Conservation (phyloP, 805 yeast genomes). For the Suhomyces pyralidae region DNA sequence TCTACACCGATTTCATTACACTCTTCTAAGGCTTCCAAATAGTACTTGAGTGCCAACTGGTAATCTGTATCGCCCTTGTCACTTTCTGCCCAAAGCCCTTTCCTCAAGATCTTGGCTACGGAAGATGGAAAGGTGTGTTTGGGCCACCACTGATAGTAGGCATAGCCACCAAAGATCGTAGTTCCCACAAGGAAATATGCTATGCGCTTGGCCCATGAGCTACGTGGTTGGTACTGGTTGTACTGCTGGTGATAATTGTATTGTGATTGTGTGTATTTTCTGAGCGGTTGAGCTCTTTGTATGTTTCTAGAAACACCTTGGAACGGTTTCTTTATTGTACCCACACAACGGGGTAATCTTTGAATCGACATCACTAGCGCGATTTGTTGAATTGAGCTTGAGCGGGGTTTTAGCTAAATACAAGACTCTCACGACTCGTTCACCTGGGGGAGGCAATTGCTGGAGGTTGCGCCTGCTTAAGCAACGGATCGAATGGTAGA, state of each 20-base stretch:
- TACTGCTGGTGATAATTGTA: constrained; percentile 17
- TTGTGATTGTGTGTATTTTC: constrained; percentile 2
- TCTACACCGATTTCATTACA: constrained; percentile 57
- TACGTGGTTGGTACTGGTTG: constrained; percentile 3
- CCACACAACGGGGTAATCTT: not conserved
- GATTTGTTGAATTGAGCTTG: not conserved
- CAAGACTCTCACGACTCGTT: not conserved
- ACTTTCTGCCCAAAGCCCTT: constrained; percentile 82
- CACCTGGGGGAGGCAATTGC: not conserved
- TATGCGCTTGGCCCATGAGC: constrained; percentile 4
- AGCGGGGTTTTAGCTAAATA: not conserved
- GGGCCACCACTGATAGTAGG: constrained; percentile 56
- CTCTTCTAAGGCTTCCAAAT: constrained; percentile 68
- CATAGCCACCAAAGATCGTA: constrained; percentile 18
- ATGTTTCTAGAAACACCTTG: not conserved
- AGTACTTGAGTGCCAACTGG: constrained; percentile 64
- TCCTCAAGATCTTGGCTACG: constrained; percentile 69
- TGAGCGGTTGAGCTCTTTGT: not conserved
- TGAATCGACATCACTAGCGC: not conserved
- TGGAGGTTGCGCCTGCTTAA: not conserved
- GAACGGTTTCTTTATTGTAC: not conserved
- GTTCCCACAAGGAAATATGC: constrained; percentile 11
- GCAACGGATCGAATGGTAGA: not conserved
- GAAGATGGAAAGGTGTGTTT: constrained; percentile 63
- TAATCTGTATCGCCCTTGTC: constrained; percentile 63